Evolutionary conservation across 768 basidiomycete species (phyloP).

Genomic region (Pseudohyphozyma bogoriensis): DNA sequence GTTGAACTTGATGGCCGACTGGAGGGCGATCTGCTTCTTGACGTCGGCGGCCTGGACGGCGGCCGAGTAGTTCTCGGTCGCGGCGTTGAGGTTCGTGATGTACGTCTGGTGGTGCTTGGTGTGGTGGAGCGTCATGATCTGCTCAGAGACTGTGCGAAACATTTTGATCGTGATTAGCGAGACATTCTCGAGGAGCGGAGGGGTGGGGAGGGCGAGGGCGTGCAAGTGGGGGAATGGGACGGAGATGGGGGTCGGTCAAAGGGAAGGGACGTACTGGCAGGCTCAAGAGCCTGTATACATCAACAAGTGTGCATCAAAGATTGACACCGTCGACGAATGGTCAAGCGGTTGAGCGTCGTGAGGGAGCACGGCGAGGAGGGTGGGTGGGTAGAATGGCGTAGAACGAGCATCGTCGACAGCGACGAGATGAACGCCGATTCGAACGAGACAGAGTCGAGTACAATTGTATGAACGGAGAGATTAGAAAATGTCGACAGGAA

Average conservation of each 20-base stretch:
- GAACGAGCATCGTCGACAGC: no score
- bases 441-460: background rate
- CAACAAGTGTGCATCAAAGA: no score
- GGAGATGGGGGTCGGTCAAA: no score
- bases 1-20: constrained; percentile 90
- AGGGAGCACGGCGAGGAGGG: background rate
- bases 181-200: background rate
- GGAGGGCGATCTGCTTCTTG: constrained; percentile 69
- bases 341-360: background rate
- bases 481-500: no score
- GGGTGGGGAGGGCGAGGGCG: no score
- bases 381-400: no score
- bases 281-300: constrained; percentile 9
- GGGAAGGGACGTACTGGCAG: background rate
- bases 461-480: background rate
- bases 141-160: background rate
- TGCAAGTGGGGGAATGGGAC: no score
- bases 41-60: constrained; percentile 45
- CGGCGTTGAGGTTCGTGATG: constrained; percentile 77
- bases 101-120: constrained; percentile 59
- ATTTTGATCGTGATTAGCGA: background rate
- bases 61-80: constrained; percentile 48
- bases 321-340: background rate
- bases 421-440: no score
- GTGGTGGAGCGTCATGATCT: constrained; percentile 11